These are phyloP conservation scores for Nematodospora valgi DNA, from an alignment of 805 yeast genomes.

Conservation along the genomic window DNA sequence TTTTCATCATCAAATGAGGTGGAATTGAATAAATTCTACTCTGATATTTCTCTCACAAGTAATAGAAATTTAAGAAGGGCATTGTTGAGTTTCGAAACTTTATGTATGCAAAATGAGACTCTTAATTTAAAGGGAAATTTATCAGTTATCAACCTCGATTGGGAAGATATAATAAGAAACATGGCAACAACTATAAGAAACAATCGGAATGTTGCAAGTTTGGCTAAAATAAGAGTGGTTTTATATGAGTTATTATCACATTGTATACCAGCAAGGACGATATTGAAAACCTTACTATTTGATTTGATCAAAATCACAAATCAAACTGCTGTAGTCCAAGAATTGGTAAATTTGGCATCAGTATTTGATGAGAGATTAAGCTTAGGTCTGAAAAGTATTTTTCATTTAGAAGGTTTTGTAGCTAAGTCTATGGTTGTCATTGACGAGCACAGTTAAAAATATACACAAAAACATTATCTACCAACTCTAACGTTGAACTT, in stretches of 20 bases:
- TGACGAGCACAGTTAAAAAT: conserved; percentile 33
- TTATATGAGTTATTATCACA: conserved; percentile 86
- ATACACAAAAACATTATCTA: conserved; percentile 4
- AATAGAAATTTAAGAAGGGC: conserved; percentile 77
- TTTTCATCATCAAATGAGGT: conserved; percentile 37
- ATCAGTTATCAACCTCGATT: conserved; percentile 70
- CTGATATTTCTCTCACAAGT: conserved; percentile 50
- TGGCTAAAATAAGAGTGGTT: conserved; percentile 60
- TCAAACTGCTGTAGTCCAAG: conserved; percentile 25
- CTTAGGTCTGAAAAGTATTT: conserved; percentile 83
- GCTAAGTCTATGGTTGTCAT: conserved; percentile 82
- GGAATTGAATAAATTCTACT: conserved; percentile 34
- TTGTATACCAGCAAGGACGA: conserved; percentile 86
- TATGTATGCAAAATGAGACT: conserved; percentile 64
- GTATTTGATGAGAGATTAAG: conserved; percentile 81
- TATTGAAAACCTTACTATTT: conserved; percentile 57
- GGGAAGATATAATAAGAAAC: conserved; percentile 77
- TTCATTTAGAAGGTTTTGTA: conserved; percentile 91
- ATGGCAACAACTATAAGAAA: conserved; percentile 58
- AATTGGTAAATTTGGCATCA: conserved; percentile 59
- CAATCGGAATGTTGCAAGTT: conserved; percentile 61
- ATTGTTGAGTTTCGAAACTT: conserved; percentile 75
- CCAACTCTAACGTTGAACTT: conserved; percentile 24
- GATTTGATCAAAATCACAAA: conserved; percentile 33
- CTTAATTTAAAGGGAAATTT: conserved; percentile 28